Evolutionary conservation across 768 basidiomycete species (phyloP), one percentile per base, ranked within the genome.

Genomic region (Mycena latifolia): DNA sequence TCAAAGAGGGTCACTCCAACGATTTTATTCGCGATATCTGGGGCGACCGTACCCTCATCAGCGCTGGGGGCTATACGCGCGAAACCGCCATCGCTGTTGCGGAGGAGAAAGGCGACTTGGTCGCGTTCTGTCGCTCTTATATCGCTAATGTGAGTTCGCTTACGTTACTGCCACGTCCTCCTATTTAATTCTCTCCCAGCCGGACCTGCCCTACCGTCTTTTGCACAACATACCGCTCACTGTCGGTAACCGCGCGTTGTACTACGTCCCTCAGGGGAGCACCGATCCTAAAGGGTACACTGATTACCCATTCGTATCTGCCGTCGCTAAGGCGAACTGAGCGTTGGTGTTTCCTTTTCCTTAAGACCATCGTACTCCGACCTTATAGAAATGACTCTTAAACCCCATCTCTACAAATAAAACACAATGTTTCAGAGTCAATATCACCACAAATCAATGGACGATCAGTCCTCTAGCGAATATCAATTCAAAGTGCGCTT

Each of bases 181-280:
- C n/a, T n/a, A n/a, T 35, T 6, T 14, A 35, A 35, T 35, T 20
- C 22, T 46, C 25, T 48, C 47, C 47, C 47, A 48, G 47, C 48
- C 48, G 28, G 48, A 50, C 48, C 48, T 50, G 48, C 48, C 48
- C 10, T 50, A 50, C 48, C 48, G 48, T 1, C 48, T 50, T 3
- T 9, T 29, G 14, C 48, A 50, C 25, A 27, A 15, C 12, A 50
- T 50, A 2, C 10, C 48, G 25, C 48, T 50, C 8, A 20, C 27
- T 4, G 27, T 28, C 15, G 48, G 48, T 7, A 28, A 50, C 28
- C 25, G 48, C 28, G 12, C 48, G 48, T 12, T 28, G 27, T 50
- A 50, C 27, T 50, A 50, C 28, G 27, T 10, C 17, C 27, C 25
- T 5, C n/a, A n/a, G n/a, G 48, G 48, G 25, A 50, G 48, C 28